Conservation (phyloP, 1,284 basidiomycete species). For the Pisolithus thermaeus region DNA sequence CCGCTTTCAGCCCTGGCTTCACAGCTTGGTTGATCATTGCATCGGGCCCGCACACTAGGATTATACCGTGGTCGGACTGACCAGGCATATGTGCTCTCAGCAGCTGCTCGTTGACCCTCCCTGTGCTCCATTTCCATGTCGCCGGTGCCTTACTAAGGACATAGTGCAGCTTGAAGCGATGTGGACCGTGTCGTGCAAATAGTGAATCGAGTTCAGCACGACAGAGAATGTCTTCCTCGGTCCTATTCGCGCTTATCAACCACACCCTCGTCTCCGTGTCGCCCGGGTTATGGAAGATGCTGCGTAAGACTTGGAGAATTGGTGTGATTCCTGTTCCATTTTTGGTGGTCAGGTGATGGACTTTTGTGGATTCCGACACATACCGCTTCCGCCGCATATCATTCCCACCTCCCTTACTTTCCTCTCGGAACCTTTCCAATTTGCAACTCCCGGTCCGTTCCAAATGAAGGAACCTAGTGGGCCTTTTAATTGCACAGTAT, state of each 20-base stretch:
- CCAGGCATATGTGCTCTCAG: slow-evolving; percentile 37
- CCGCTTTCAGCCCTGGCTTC: slow-evolving; percentile 22
- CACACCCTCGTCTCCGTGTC: slow-evolving; percentile 41
- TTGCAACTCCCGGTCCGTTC: slow-evolving; percentile 34
- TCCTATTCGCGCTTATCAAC: slow-evolving; percentile 50
- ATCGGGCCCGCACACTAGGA: slow-evolving; percentile 52
- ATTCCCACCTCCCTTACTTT: slow-evolving; percentile 45
- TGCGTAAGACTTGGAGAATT: slow-evolving; percentile 49
- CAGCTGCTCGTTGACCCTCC: slow-evolving; percentile 39
- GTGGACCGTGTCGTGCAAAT: slow-evolving; percentile 23
- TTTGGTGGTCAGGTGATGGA: background rate
- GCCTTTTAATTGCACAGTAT: slow-evolving; percentile 57
- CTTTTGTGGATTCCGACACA: slow-evolving; percentile 3
- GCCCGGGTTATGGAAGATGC: slow-evolving; percentile 39
- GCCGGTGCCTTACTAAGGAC: slow-evolving; percentile 34
- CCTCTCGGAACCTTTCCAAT: slow-evolving; percentile 34
- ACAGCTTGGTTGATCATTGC: slow-evolving; percentile 32
- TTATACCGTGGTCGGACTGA: slow-evolving; percentile 34
- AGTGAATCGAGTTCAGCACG: slow-evolving; percentile 46
- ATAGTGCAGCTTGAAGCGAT: slow-evolving; percentile 44
- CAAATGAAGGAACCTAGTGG: slow-evolving; percentile 59
- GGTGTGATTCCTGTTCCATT: slow-evolving; percentile 48
- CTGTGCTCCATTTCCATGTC: slow-evolving; percentile 39
- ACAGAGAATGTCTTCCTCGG: slow-evolving; percentile 49
- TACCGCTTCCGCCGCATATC: slow-evolving; percentile 55